phyloP scores from a whole-genome alignment of 169 alveolate species.

The Pseudocohnilembus persalinus region DNA sequence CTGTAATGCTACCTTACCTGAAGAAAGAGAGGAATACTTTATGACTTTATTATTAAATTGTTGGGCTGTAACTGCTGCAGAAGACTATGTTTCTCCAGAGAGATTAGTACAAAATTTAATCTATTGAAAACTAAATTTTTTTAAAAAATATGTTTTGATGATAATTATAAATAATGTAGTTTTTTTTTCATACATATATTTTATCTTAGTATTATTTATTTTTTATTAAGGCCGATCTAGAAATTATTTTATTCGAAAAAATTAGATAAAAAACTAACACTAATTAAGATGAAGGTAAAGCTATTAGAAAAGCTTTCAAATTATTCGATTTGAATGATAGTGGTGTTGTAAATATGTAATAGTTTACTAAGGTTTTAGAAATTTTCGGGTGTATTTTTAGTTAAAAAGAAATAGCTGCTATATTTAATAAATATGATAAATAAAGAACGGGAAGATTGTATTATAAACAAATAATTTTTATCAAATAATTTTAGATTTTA shows the following conservation, averaged over 20 bases:
- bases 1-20: conserved; percentile 68
- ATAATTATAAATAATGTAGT: no score
- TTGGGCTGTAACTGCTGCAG: conserved; percentile 56
- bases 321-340: conserved; percentile 59
- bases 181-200: no score
- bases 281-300: conserved; percentile 71
- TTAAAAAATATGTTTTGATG: no score
- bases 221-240: conserved; percentile 41
- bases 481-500: background rate
- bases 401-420: conserved; percentile 56
- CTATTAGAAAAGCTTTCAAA: conserved; percentile 55
- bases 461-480: conserved; percentile 12
- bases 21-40: conserved; percentile 74
- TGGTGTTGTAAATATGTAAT: conserved; percentile 51
- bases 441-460: conserved; percentile 58
- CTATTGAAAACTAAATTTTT: no score
- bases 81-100: conserved; percentile 58
- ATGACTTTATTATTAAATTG: conserved; percentile 53
- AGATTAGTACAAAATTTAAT: conserved; percentile 23
- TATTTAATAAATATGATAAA: conserved; percentile 57
- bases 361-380: conserved; percentile 57
- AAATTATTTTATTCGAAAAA: conserved; percentile 60
- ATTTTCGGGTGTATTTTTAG: conserved; percentile 63
- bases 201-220: no score
- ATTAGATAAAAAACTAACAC: conserved; percentile 65